phyloP scores from a whole-genome alignment of 2,329 filamentous ascomycete species.

The Pseudocercospora cruenta region DNA sequence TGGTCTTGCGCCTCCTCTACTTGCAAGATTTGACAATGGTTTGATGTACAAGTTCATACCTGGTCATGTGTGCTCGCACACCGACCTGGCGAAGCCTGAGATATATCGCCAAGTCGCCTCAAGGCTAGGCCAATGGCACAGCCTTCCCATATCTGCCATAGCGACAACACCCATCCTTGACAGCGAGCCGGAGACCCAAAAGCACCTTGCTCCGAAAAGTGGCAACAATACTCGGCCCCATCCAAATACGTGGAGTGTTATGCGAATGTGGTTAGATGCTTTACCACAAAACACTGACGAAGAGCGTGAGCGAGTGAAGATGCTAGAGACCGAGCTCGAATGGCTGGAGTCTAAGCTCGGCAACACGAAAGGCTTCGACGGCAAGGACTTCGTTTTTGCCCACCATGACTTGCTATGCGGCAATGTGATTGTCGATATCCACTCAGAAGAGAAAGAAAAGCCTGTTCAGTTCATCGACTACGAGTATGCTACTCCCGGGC shows the following conservation, averaged over 20 bases:
- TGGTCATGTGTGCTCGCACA: conserved; percentile 76
- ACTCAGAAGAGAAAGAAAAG: conserved; percentile 28
- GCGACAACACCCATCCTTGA: conserved; percentile 42
- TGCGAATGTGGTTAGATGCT: conserved; percentile 93
- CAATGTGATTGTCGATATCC: conserved; percentile 80
- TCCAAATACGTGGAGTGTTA: conserved; percentile 92
- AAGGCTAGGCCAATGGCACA: conserved; percentile 89
- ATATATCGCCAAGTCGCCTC: conserved; percentile 84
- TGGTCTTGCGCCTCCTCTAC: conserved; percentile 79
- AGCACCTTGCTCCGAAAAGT: conserved; percentile 27
- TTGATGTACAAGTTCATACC: conserved; percentile 91
- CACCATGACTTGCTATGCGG: conserved; percentile 96
- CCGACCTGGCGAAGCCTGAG: conserved; percentile 74
- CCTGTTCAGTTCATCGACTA: conserved; percentile 91
- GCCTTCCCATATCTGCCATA: conserved; percentile 59
- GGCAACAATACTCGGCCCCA: conserved; percentile 63
- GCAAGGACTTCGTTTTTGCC: conserved; percentile 82
- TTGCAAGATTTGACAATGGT: conserved; percentile 93
- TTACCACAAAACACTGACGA: conserved; percentile 73
- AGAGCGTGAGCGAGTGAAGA: conserved; percentile 67
- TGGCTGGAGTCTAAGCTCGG: conserved; percentile 69
- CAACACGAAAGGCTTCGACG: conserved; percentile 74
- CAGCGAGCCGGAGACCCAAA: conserved; percentile 25
- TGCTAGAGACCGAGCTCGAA: conserved; percentile 74
- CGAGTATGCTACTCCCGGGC: conserved; percentile 93